Conservation (phyloP, 228 moss, liverwort and hornwort genomes). For the Sphagnum magellanicum region DNA sequence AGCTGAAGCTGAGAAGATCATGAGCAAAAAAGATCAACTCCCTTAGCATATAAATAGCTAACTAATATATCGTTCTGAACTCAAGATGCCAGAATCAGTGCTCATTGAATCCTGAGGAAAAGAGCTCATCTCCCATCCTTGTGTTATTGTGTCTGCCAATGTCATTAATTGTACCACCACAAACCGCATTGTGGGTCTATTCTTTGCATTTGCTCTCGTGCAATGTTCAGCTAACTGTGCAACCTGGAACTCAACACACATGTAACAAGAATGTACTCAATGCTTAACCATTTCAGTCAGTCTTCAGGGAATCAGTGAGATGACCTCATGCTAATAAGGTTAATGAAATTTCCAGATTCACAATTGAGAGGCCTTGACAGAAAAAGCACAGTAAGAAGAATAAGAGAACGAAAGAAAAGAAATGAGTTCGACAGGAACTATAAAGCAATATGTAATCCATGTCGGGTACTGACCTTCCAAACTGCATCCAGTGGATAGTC, state of each 20-base stretch:
- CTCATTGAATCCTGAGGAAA: slow-evolving; percentile 5
- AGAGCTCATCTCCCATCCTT: slow-evolving; percentile 61
- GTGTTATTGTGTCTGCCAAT: slow-evolving; percentile 53
- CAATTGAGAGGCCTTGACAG: not conserved
- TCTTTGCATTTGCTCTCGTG: slow-evolving; percentile 54
- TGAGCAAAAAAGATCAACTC: too few relatives aligned
- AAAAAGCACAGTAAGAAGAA: not conserved
- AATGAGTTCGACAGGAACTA: too few relatives aligned
- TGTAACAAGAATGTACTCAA: not conserved
- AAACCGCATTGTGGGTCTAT: slow-evolving; percentile 75
- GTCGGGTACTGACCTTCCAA: slow-evolving; percentile 50
- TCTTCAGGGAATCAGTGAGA: too few relatives aligned
- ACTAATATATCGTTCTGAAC: too few relatives aligned
- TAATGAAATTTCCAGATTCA: not conserved
- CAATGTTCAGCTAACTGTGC: slow-evolving; percentile 74
- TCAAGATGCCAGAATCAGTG: too few relatives aligned
- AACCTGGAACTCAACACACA: slow-evolving; percentile 33
- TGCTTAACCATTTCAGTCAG: not conserved
- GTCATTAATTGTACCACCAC: slow-evolving; percentile 85
- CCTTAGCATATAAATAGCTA: too few relatives aligned
- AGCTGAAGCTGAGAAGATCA: too few relatives aligned
- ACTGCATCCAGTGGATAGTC: slow-evolving; percentile 62
- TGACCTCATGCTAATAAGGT: not conserved
- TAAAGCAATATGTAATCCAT: too few relatives aligned
- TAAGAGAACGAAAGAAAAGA: not conserved